Evolutionary conservation across 495 filamentous ascomycete genomes (phyloP).

Genomic region (Elasticomyces elasticus): DNA sequence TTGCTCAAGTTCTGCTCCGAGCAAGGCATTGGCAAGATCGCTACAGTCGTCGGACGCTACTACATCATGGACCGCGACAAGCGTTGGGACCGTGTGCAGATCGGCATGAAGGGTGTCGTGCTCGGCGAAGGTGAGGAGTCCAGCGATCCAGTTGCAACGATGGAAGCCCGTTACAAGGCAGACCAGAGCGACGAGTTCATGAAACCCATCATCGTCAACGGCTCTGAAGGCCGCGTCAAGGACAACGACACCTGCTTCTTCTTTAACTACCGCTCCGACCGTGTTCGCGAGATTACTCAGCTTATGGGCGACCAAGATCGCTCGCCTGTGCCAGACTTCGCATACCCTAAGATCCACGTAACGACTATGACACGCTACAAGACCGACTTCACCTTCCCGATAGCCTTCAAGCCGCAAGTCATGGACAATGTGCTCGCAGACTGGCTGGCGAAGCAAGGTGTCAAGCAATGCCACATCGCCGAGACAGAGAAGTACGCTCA

Average conservation of each 20-base stretch:
- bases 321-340: conserved; percentile 80
- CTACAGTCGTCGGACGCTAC: conserved; percentile 92
- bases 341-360: conserved; percentile 82
- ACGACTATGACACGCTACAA: conserved; percentile 99
- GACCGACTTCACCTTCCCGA: conserved; percentile 79
- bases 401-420: conserved; percentile 87
- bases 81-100: conserved; percentile 89
- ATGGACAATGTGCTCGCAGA: conserved; percentile 97
- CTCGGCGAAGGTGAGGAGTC: conserved; percentile 76
- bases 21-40: conserved; percentile 74
- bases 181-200: conserved; percentile 94
- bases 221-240: conserved; percentile 72
- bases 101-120: conserved; percentile 79
- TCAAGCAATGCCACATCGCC: conserved; percentile 90
- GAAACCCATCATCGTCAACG: conserved; percentile 91
- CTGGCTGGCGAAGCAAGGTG: conserved; percentile 75
- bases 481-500: conserved; percentile 99
- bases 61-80: conserved; percentile 99
- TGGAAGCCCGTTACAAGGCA: conserved; percentile 78
- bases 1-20: conserved; percentile 69
- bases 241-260: conserved; percentile 94
- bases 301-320: conserved; percentile 84
- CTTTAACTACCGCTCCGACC: conserved; percentile 99
- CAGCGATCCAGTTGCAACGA: conserved; percentile 72
- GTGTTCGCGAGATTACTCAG: conserved; percentile 93